Evolutionary conservation across 2,329 filamentous ascomycete species (phyloP).

Genomic region (Epichloe bromicola): DNA sequence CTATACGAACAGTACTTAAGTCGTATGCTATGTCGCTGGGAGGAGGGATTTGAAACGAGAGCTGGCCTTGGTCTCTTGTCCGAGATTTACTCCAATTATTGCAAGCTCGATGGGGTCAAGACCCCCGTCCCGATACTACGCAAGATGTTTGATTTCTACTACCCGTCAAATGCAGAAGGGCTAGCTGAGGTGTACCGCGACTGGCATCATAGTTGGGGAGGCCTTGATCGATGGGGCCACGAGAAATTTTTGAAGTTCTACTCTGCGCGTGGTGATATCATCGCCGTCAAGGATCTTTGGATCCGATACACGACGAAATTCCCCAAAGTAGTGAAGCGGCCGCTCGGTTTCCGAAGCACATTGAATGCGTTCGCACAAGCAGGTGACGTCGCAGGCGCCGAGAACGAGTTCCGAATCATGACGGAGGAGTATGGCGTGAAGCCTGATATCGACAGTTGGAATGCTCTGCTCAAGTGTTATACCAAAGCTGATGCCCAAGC

Average conservation of each 20-base stretch:
- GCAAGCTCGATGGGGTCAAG: constrained; percentile 24
- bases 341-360: constrained; percentile 39
- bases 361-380: constrained; percentile 59
- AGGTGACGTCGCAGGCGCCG: constrained; percentile 48
- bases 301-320: constrained; percentile 26
- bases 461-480: constrained; percentile 62
- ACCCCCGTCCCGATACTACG: constrained; percentile 28
- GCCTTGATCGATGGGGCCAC: constrained; percentile 31
- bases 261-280: constrained; percentile 33
- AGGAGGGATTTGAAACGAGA: constrained; percentile 14
- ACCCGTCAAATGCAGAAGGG: constrained; percentile 23
- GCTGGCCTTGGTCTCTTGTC: constrained; percentile 21
- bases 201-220: constrained; percentile 29
- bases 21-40: constrained; percentile 18
- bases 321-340: constrained; percentile 19
- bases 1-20: constrained; percentile 33
- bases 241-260: constrained; percentile 37
- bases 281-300: constrained; percentile 32
- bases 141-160: constrained; percentile 31
- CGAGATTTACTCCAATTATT: constrained; percentile 33
- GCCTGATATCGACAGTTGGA: constrained; percentile 55
- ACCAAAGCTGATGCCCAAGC: constrained; percentile 51
- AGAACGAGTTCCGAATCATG: constrained; percentile 51
- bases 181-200: constrained; percentile 36
- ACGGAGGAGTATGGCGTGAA: constrained; percentile 36